Percentiles rank a stretch among this genome's conserved stretches.
Conservation (phyloP, 1,139 yeast genomes). For the Pichia sp. region DNA sequence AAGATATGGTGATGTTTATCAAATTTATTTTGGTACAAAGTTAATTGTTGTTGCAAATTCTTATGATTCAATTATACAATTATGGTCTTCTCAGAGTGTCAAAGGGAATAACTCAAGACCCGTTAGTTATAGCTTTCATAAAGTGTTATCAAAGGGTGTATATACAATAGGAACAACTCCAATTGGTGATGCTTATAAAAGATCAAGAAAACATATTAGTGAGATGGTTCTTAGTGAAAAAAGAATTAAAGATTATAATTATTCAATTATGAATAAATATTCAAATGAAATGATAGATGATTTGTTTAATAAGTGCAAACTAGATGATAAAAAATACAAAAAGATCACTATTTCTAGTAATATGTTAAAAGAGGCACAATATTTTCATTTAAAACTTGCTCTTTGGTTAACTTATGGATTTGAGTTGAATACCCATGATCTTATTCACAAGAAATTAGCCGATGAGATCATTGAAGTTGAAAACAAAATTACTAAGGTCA, state of each 20-base stretch:
- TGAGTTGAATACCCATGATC: slow-evolving; percentile 19
- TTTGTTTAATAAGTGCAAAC: background rate
- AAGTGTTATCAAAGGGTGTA: slow-evolving; percentile 50
- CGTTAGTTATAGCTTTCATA: slow-evolving; percentile 58
- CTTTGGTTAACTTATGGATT: slow-evolving; percentile 57
- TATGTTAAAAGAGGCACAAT: slow-evolving; percentile 31
- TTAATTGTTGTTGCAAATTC: slow-evolving; percentile 61
- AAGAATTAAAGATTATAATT: slow-evolving; percentile 31
- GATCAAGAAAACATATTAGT: slow-evolving; percentile 49
- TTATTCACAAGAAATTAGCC: slow-evolving; percentile 37
- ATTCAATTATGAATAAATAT: slow-evolving; percentile 39
- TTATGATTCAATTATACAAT: slow-evolving; percentile 42
- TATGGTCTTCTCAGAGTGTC: slow-evolving; percentile 49
- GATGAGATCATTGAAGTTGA: slow-evolving; percentile 59
- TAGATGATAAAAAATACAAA: background rate
- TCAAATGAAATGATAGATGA: slow-evolving; percentile 30
- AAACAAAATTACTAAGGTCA: slow-evolving; percentile 50
- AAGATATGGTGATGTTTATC: slow-evolving; percentile 46
- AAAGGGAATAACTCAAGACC: slow-evolving; percentile 64
- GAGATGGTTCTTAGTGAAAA: slow-evolving; percentile 39
- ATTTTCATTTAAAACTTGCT: slow-evolving; percentile 52
- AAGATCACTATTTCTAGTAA: slow-evolving; percentile 1
- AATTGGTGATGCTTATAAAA: slow-evolving; percentile 45
- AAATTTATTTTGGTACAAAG: slow-evolving; percentile 52
- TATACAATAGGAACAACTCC: slow-evolving; percentile 79